A percentile compares a stretch with the other conserved stretches of the same genome.
These are phyloP conservation scores for Buxus sempervirens DNA, from an alignment of 164 flowering plant species.

Conservation along the genomic window DNA sequence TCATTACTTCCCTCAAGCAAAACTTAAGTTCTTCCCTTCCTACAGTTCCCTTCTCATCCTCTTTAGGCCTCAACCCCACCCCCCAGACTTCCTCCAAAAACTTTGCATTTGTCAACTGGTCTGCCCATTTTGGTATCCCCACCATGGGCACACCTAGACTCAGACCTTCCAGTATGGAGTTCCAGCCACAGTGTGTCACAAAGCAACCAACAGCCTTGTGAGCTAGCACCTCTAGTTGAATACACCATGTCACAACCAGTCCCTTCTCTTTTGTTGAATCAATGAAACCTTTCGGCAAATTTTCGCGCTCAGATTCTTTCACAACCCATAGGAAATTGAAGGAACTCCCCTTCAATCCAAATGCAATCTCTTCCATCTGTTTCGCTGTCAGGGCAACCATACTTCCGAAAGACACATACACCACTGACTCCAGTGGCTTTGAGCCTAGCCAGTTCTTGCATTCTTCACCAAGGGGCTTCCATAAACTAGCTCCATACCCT, in stretches of 20 bases:
- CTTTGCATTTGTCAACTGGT: not conserved
- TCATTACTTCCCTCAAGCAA: not conserved
- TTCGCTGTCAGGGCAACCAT: too few relatives aligned
- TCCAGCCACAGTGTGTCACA: not conserved
- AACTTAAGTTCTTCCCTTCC: not conserved
- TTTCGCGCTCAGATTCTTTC: too few relatives aligned
- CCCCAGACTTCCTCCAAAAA: not conserved
- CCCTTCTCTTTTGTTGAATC: too few relatives aligned
- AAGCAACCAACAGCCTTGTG: not conserved
- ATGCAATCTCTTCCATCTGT: too few relatives aligned
- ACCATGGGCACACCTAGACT: not conserved
- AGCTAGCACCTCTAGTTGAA: too few relatives aligned
- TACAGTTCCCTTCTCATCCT: not conserved
- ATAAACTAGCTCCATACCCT: not conserved
- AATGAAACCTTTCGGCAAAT: too few relatives aligned
- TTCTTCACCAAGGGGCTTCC: not conserved
- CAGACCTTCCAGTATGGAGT: not conserved
- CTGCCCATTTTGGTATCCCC: not conserved
- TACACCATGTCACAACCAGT: too few relatives aligned
- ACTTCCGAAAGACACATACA: too few relatives aligned
- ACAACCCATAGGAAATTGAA: too few relatives aligned
- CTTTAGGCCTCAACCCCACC: not conserved
- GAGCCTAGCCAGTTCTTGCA: not conserved
- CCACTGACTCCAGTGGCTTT: too few relatives aligned
- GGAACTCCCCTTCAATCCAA: too few relatives aligned